phyloP scores from a whole-genome alignment of 2,329 filamentous ascomycete genomes.

The Grosmannia serpens region DNA sequence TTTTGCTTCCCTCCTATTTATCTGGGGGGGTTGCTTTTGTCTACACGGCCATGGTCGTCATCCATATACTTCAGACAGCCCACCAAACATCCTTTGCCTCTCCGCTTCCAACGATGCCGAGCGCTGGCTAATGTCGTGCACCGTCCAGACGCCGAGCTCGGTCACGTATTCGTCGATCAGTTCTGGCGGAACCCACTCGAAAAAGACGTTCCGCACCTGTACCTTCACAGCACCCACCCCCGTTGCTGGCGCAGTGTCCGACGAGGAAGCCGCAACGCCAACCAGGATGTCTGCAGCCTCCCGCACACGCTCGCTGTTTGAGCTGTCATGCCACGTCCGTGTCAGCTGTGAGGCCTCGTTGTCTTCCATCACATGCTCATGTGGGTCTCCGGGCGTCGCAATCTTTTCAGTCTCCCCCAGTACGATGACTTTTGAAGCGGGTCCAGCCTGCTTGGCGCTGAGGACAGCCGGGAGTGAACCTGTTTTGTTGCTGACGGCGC shows the following conservation, averaged over 20 bases:
- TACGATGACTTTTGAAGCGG: conserved; percentile 35
- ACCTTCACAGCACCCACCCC: conserved; percentile 13
- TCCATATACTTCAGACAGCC: conserved; percentile 19
- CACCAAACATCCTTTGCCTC: conserved; percentile 30
- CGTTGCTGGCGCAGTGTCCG: not conserved
- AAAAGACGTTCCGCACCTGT: conserved; percentile 39
- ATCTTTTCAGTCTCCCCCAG: conserved; percentile 53
- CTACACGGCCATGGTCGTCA: not conserved
- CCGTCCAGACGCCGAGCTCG: conserved; percentile 35
- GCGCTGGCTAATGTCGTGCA: conserved; percentile 25
- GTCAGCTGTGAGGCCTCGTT: conserved; percentile 41
- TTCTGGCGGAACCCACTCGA: conserved; percentile 44
- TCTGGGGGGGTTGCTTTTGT: no score
- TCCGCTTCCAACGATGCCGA: conserved; percentile 25
- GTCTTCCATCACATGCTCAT: conserved; percentile 34
- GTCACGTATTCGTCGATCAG: conserved; percentile 44
- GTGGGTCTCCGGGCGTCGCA: conserved; percentile 28
- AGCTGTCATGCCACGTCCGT: conserved; percentile 29
- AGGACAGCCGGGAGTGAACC: conserved; percentile 50
- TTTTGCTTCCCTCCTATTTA: no score
- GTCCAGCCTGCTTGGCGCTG: conserved; percentile 27
- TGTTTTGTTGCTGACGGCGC: conserved; percentile 55
- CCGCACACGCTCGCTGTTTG: conserved; percentile 15
- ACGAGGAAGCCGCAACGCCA: not conserved
- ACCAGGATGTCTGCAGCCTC: conserved; percentile 10